Evolutionary conservation across 202 grass and related monocot genomes (phyloP).

Genomic region (Setaria italica): DNA sequence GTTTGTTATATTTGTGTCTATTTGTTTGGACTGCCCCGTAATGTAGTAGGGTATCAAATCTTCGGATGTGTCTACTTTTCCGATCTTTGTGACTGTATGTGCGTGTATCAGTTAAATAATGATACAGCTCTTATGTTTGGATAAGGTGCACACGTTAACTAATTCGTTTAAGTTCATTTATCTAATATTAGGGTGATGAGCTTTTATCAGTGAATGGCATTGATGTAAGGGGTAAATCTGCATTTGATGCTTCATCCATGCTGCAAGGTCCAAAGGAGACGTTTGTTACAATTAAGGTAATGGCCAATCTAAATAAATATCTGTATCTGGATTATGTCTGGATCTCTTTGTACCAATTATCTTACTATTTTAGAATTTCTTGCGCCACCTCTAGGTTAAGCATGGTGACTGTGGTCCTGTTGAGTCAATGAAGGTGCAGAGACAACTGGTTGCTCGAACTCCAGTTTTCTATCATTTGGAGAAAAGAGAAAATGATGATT

Average conservation of each 20-base stretch:
- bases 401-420: slow-evolving; percentile 79
- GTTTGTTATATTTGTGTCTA: slow-evolving; percentile 37
- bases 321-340: background rate
- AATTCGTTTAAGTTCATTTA: slow-evolving; percentile 29
- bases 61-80: background rate
- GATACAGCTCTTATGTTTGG: slow-evolving; percentile 10
- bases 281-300: slow-evolving; percentile 88
- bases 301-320: slow-evolving; percentile 21
- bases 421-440: slow-evolving; percentile 91
- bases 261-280: slow-evolving; percentile 96
- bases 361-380: slow-evolving; percentile 42
- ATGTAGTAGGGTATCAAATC: slow-evolving; percentile 21
- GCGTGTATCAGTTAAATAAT: background rate
- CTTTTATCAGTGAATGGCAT: slow-evolving; percentile 87
- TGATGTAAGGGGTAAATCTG: slow-evolving; percentile 83
- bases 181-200: slow-evolving; percentile 85
- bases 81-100: background rate
- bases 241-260: slow-evolving; percentile 89
- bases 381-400: slow-evolving; percentile 73
- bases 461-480: slow-evolving; percentile 93
- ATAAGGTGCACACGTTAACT: slow-evolving; percentile 22
- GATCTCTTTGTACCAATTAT: background rate
- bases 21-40: slow-evolving; percentile 10
- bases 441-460: slow-evolving; percentile 77
- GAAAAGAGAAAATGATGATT: slow-evolving; percentile 73